These are phyloP conservation scores for Byssothecium circinans DNA, from an alignment of 2,329 filamentous ascomycete species.

Conservation along the genomic window DNA sequence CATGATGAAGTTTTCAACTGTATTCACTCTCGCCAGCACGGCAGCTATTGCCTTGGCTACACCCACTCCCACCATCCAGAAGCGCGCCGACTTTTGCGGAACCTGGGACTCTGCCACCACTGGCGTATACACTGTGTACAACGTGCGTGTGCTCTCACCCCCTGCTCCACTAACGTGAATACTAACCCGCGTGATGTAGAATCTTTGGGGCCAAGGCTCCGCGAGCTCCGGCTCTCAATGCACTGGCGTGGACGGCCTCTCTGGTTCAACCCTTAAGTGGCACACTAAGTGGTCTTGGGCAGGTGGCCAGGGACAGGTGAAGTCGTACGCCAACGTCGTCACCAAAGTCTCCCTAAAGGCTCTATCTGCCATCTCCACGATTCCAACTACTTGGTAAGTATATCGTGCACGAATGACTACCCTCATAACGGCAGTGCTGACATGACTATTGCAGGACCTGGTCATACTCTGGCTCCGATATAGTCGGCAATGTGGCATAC, in stretches of 20 bases:
- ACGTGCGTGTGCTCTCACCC: slow-evolving; percentile 9
- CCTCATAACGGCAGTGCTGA: neutral
- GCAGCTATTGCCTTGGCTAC: slow-evolving; percentile 32
- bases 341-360: slow-evolving; percentile 37
- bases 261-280: slow-evolving; percentile 46
- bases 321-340: slow-evolving; percentile 50
- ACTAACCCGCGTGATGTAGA: slow-evolving; percentile 12
- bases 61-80: slow-evolving; percentile 28
- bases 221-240: slow-evolving; percentile 52
- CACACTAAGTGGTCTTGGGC: slow-evolving; percentile 49
- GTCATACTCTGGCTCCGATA: slow-evolving; percentile 51
- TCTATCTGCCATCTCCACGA: slow-evolving; percentile 43
- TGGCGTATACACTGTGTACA: slow-evolving; percentile 39
- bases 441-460: slow-evolving; percentile 32
- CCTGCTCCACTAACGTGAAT: neutral
- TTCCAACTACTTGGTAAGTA: slow-evolving; percentile 47
- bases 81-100: slow-evolving; percentile 38
- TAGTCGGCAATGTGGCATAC: slow-evolving; percentile 63
- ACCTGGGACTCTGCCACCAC: slow-evolving; percentile 33
- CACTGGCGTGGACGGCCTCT: slow-evolving; percentile 46
- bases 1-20: slow-evolving; percentile 35
- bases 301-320: slow-evolving; percentile 43
- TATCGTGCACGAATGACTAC: neutral
- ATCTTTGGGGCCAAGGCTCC: slow-evolving; percentile 49
- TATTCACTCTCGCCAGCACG: slow-evolving; percentile 27